phyloP scores from a whole-genome alignment of 768 basidiomycete species.

The Leccinum boreale region DNA sequence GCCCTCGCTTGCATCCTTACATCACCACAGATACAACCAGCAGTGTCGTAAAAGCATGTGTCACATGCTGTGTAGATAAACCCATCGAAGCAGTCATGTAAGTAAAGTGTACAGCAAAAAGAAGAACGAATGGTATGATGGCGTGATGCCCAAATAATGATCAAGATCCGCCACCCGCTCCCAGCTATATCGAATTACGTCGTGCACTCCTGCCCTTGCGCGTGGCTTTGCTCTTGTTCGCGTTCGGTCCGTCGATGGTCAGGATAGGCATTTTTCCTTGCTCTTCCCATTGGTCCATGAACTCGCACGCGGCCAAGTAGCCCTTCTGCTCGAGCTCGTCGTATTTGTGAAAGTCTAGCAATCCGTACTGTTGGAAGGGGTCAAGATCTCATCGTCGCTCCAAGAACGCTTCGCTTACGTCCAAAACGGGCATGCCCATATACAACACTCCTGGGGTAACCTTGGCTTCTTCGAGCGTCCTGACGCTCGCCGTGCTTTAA shows the following conservation, averaged over 20 bases:
- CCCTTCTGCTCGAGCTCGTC: conserved; percentile 86
- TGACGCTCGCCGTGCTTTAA: conserved; percentile 88
- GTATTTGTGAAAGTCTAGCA: conserved; percentile 85
- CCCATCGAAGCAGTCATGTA: not conserved
- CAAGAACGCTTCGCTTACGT: conserved; percentile 45
- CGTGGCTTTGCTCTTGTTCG: conserved; percentile 37
- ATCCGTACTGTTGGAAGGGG: conserved; percentile 66
- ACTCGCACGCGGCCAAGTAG: conserved; percentile 65
- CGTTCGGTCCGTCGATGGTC: conserved; percentile 55
- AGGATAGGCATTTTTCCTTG: conserved; percentile 82
- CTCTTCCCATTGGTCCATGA: conserved; percentile 74
- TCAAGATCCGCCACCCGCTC: not conserved
- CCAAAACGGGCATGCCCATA: conserved; percentile 92
- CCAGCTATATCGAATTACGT: conserved; percentile 60
- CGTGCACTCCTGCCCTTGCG: conserved; percentile 76
- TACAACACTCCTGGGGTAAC: conserved; percentile 84
- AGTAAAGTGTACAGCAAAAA: not conserved
- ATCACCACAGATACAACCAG: conserved; percentile 2
- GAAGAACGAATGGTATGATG: not conserved
- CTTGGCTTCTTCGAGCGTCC: conserved; percentile 95
- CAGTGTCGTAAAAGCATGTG: conserved; percentile 11
- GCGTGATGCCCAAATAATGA: not conserved
- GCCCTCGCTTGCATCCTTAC: conserved; percentile 13
- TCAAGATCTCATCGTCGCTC: not conserved
- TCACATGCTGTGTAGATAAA: conserved; percentile 20